These are phyloP conservation scores for Cytospora piceicola DNA, from an alignment of 2,329 filamentous ascomycete species.

Conservation along the genomic window DNA sequence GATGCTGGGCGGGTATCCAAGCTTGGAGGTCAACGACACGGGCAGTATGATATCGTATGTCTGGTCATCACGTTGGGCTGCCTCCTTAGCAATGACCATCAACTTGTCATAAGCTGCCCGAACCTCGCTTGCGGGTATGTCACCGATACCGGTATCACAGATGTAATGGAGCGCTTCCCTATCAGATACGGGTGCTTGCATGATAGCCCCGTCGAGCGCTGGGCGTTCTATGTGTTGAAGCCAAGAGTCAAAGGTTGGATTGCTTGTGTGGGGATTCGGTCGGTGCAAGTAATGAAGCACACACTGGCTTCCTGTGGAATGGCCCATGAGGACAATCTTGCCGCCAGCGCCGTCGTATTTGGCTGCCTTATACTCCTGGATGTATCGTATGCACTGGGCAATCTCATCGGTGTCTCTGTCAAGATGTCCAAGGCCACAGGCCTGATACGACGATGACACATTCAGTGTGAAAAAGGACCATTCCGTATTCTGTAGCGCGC, in stretches of 20 bases:
- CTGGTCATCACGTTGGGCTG: slow-evolving; percentile 31
- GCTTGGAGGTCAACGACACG: slow-evolving; percentile 37
- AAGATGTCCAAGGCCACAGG: slow-evolving; percentile 44
- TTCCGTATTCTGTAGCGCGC: slow-evolving; percentile 41
- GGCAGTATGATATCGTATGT: slow-evolving; percentile 40
- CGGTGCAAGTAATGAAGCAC: slow-evolving; percentile 63
- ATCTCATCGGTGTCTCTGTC: slow-evolving; percentile 44
- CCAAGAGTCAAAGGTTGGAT: slow-evolving; percentile 34
- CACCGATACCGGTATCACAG: slow-evolving; percentile 40
- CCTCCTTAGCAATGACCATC: slow-evolving; percentile 41
- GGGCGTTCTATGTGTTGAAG: slow-evolving; percentile 45
- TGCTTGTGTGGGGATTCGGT: slow-evolving; percentile 42
- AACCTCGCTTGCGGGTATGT: slow-evolving; percentile 38
- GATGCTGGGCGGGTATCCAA: slow-evolving; percentile 37
- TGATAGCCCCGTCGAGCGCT: slow-evolving; percentile 59
- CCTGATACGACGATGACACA: slow-evolving; percentile 46
- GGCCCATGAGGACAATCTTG: slow-evolving; percentile 68
- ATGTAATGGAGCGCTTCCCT: slow-evolving; percentile 54
- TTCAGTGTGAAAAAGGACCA: slow-evolving; percentile 44
- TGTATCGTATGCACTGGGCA: slow-evolving; percentile 38
- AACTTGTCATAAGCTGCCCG: slow-evolving; percentile 44
- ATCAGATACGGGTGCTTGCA: slow-evolving; percentile 68
- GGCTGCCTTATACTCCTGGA: slow-evolving; percentile 40
- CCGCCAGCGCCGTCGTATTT: slow-evolving; percentile 41
- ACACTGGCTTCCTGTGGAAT: slow-evolving; percentile 70